Conservation (phyloP, 1,284 basidiomycete genomes). For the Cryptococcus maquisensis region DNA sequence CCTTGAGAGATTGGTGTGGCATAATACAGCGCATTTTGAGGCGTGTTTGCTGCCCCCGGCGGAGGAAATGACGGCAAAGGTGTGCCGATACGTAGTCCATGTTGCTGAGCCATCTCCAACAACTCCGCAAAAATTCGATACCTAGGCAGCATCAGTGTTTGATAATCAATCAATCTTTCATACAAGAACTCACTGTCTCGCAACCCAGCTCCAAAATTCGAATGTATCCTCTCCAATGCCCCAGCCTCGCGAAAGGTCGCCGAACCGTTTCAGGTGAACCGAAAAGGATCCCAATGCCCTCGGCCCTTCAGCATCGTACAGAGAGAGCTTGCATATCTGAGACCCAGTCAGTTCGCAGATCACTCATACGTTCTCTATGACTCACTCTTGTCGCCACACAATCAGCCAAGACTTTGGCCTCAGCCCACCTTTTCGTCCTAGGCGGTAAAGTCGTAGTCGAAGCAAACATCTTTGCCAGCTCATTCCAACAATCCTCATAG, state of each 20-base stretch:
- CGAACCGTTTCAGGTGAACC: constrained; percentile 76
- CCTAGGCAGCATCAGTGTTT: constrained; percentile 48
- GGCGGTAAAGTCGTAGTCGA: constrained; percentile 80
- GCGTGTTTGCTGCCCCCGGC: constrained; percentile 14
- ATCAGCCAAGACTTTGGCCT: constrained; percentile 93
- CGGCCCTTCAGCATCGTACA: constrained; percentile 79
- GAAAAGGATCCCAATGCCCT: constrained; percentile 75
- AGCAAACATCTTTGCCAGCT: constrained; percentile 76
- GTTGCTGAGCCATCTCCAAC: constrained; percentile 70
- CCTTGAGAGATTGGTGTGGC: constrained; percentile 39
- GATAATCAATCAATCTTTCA: background rate
- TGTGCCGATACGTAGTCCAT: constrained; percentile 62
- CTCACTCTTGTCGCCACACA: constrained; percentile 78
- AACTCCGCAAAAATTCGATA: constrained; percentile 83
- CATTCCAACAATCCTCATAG: constrained; percentile 84
- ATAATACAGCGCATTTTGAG: constrained; percentile 31
- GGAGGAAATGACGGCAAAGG: constrained; percentile 37
- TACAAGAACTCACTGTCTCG: constrained; percentile 67
- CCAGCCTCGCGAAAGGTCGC: constrained; percentile 86
- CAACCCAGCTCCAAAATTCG: constrained; percentile 96
- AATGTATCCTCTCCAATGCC: constrained; percentile 95
- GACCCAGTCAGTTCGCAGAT: constrained; percentile 1
- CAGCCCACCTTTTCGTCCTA: constrained; percentile 94
- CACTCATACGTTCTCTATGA: background rate
- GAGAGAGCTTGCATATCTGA: constrained; percentile 77